Evolutionary conservation across 176 grass and related monocot genomes (phyloP).

Genomic region (Zizania latifolia): DNA sequence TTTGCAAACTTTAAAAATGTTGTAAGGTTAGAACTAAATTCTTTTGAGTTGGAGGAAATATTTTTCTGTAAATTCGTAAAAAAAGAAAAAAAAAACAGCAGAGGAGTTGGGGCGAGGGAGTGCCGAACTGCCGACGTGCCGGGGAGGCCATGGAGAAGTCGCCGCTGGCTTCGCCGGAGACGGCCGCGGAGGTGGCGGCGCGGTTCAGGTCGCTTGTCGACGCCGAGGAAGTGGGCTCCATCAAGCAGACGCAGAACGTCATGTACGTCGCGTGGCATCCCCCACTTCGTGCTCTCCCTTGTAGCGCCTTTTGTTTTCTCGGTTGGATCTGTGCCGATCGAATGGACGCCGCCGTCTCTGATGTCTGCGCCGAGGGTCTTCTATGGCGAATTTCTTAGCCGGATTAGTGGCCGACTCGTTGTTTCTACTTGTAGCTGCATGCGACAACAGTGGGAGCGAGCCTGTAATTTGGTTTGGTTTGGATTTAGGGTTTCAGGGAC

Average conservation of each 20-base stretch:
- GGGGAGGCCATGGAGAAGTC: slow-evolving; percentile 25
- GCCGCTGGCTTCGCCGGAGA: slow-evolving; percentile 10
- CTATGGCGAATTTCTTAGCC: neutral
- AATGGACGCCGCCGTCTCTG: neutral
- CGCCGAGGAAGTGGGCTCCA: slow-evolving; percentile 43
- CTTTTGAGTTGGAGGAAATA: no score
- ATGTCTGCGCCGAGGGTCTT: neutral
- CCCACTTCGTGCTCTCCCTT: no score
- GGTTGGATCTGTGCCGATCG: neutral
- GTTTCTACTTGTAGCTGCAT: neutral
- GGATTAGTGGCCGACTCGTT: neutral
- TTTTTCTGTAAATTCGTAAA: no score
- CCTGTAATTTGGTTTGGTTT: neutral
- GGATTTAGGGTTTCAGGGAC: neutral
- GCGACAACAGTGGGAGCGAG: neutral
- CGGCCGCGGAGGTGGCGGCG: slow-evolving; percentile 58
- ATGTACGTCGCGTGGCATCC: slow-evolving; percentile 37
- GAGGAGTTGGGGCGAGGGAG: no score
- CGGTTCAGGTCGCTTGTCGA: slow-evolving; percentile 58
- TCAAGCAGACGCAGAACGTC: slow-evolving; percentile 65
- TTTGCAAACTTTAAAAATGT: no score
- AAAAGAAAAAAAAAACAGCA: no score
- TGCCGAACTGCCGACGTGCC: no score
- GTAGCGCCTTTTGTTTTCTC: no score
- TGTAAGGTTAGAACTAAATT: no score